Base-by-base conservation (phyloP, 2,329 filamentous ascomycete genomes). In the Rhynchosporium graminicola region DNA sequence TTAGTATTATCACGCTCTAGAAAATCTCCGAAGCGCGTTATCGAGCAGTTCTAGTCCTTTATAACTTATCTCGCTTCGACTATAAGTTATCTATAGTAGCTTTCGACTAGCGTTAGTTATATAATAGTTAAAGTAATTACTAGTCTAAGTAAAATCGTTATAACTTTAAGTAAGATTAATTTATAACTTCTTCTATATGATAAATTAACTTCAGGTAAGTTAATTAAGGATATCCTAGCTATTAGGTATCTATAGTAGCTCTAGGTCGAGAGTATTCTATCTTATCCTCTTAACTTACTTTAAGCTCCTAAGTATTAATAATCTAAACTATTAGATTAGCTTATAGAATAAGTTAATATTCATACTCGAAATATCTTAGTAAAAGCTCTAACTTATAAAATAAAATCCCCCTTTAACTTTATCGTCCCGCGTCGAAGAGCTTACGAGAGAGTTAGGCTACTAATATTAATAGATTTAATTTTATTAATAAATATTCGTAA, bases 401-500 rank as follows among this genome's bases (percentile, higher is more conserved):
- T 47, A 62, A 20, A 62, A 45, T 13, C 59, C 51, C 36, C 26
- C 38, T n/a, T 42, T 50, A 29, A 61, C 48, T 48, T 51, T 63
- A 31, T 48, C 26, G 26, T 50, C 50, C 5, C 57, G 61, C 45
- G 36, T 68, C 15, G 46, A 68, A 57, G 65, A 68, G 63, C 63
- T 68, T 28, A 68, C 63, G 3, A 61, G 55, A 33, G 66, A 66
- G 38, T 38, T 65, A 29, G 40, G 66, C 38, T 20, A 64, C 15
- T n/a, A 62, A 38, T 59, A 61, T 29, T 51, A 65, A 59, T 63
- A 68, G 56, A n/a, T n/a, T n/a, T n/a, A n/a, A n/a, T n/a, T n/a
- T n/a, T n/a, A n/a, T n/a, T n/a, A n/a, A n/a, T n/a, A 66, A 57
- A 40, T 55, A 40, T 68, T 68, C 28, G 52, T 65, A 46, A 62